Conservation (phyloP, 257 asterid species). For the Rehmannia glutinosa region DNA sequence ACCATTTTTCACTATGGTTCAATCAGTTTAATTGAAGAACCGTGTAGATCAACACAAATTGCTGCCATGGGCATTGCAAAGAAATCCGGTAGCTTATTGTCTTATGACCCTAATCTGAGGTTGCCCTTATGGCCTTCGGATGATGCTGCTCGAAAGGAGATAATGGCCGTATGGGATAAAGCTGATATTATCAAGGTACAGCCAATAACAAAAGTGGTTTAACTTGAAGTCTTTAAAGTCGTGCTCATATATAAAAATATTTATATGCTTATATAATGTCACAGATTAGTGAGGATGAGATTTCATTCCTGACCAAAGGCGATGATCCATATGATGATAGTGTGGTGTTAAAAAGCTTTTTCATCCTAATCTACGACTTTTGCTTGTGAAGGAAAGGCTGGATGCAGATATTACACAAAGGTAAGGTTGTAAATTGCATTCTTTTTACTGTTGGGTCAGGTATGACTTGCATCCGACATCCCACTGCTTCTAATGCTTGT, state of each 20-base stretch:
- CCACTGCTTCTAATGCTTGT: no score
- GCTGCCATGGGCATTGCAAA: constrained; percentile 80
- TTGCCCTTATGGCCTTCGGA: constrained; percentile 90
- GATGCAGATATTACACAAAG: constrained; percentile 93
- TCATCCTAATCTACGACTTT: constrained; percentile 66
- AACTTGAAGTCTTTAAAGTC: not conserved
- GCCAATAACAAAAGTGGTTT: not conserved
- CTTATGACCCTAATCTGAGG: constrained; percentile 91
- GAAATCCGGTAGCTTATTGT: constrained; percentile 72
- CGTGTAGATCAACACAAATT: constrained; percentile 77
- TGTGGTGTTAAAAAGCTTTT: constrained; percentile 76
- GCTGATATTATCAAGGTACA: constrained; percentile 89
- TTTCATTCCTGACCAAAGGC: constrained; percentile 70
- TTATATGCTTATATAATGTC: constrained; percentile 12
- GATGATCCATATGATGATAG: constrained; percentile 63
- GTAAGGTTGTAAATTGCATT: constrained; percentile 42
- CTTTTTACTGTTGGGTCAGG: no score
- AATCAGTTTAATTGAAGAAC: constrained; percentile 85
- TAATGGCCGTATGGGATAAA: constrained; percentile 75
- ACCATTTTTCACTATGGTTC: constrained; percentile 88
- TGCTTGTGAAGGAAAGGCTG: constrained; percentile 76
- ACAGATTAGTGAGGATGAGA: constrained; percentile 90
- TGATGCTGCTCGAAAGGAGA: constrained; percentile 74
- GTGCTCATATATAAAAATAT: no score
- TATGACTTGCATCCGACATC: no score